Base-by-base conservation (phyloP, 2,329 filamentous ascomycete species). In the Paradendryphiella salina region DNA sequence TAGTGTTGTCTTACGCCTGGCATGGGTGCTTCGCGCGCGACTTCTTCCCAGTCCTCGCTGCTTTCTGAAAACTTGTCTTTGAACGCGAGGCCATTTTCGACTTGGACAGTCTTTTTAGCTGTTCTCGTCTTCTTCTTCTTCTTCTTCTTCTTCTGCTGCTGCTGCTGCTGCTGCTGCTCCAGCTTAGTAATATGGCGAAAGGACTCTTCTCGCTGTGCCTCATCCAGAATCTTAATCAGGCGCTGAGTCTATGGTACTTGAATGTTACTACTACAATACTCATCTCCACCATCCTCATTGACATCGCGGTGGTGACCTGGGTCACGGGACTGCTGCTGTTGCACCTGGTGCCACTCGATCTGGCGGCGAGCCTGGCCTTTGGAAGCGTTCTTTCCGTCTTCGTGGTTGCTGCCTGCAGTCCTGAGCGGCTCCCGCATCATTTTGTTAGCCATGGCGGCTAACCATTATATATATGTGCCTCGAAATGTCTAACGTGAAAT, bases 381-480 rank as follows among this genome's bases (percentile, higher is more conserved):
- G 4, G 36, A 23, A 11, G 9, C 13, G 36, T 31, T 21, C 9
- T 14, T 21, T 10, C 21, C 29, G 18, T 3, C 10, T 8, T 14
- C 15, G 42, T 41, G 13, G 46, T 31, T 54, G 50, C 50, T 51
- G 50, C 54, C 46, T 56, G 17, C 46, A 48, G 42, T 39, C 28
- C 48, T 46, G 50, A 35, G 46, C 13, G 32, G 10, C 1, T 8
- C 9, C 13, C 26, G 21, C 17, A n/a, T 29, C 10, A 3, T 32
- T n/a, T 8, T 17, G 10, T 29, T 20, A 0, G 10, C 18, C 53
- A 52, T 46, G n/a, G 0, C 15, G 18, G 5, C 3, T 14, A 14
- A 8, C 21, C 3, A 3, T 10, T 26, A 10, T 28, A 14, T 28
- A 14, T 28, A 11, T 1, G 13, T 9, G 17, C 3, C 7, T 15